Base-by-base conservation (phyloP, 495 filamentous ascomycete genomes). In the Aspergillus ostianus region DNA sequence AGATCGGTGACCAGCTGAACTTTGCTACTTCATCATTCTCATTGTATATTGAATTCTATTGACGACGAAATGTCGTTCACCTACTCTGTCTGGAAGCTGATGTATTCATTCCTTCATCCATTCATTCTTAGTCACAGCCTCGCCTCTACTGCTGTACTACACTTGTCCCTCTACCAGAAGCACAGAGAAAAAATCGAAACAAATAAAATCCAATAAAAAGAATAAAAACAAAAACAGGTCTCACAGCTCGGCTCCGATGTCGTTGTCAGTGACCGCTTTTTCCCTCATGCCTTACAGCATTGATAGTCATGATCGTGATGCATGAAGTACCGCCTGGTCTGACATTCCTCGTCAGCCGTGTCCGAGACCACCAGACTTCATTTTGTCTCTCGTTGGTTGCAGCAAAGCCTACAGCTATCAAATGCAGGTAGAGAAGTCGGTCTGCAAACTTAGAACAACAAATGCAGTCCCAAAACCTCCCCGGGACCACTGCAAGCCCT, bases 401-500 rank as follows among this genome's bases (percentile, higher is more conserved):
- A 32, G 30, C 30, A 7, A 12, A 32, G 30, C 30, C 6, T 7
- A 41, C 36, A 41, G 36, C 36, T 15, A 41, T 41, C 36, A 17
- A 15, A 44, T 41, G 61, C 52, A 63, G 19, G 61, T 27, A 51
- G 55, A 63, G 60, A 58, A 63, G 61, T 59, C 61, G 61, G 62
- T 60, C 53, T 60, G 54, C 36, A 45, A 51, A 29, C 17, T 29
- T 32, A 51, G 23, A 63, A 48, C 41, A 53, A 48, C 44, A 50
- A 54, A 57, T 47, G 23, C 48, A 27, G 27, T 52, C 15, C 13
- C 21, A 21, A 45, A n/a, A 55, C 32, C 59, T 54, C 47, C 55
- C 21, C 48, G 50, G 49, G 27, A 50, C 48, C 17, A 19, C 51
- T 44, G 36, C 32, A 53, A 51, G 45, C n/a, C 50, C n/a, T 30